Evolutionary conservation across 106 monocot genomes (phyloP).

Genomic region (Apostasia ramifera): DNA sequence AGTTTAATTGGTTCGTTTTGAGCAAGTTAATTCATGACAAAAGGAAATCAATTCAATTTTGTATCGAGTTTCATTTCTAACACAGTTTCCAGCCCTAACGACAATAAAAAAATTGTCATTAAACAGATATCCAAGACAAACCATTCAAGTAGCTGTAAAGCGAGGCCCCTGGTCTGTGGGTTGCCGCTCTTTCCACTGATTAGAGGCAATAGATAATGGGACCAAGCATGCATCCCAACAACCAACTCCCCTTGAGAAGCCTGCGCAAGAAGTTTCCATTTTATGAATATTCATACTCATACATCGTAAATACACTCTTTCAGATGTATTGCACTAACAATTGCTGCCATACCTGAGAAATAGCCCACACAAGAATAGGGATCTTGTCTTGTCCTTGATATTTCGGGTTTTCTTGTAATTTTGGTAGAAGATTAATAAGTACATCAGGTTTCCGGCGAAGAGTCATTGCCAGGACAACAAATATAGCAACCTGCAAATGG

Average conservation of each 20-base stretch:
- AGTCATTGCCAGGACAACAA: slow-evolving; percentile 79
- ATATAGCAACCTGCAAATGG: slow-evolving; percentile 71
- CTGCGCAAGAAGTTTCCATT: slow-evolving; percentile 19
- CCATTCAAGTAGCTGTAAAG: slow-evolving; percentile 68
- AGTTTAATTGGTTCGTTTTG: too few species aligned
- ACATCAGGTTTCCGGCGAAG: slow-evolving; percentile 81
- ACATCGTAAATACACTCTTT: neutral
- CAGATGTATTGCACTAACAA: neutral
- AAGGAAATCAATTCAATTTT: too few species aligned
- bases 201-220: slow-evolving; percentile 43
- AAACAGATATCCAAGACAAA: slow-evolving; percentile 2
- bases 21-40: too few species aligned
- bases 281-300: neutral
- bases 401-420: slow-evolving; percentile 61
- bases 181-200: slow-evolving; percentile 44
- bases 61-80: too few species aligned
- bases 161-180: slow-evolving; percentile 44
- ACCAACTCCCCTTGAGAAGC: slow-evolving; percentile 64
- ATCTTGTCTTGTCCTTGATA: slow-evolving; percentile 89
- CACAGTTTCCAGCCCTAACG: neutral
- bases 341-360: slow-evolving; percentile 61
- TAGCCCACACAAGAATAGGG: slow-evolving; percentile 69
- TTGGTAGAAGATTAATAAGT: slow-evolving; percentile 55
- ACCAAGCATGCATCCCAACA: slow-evolving; percentile 45
- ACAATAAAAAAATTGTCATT: neutral